Base-by-base conservation (phyloP, 192 early-diverging fungal species). In the Phlyctochytrium planicorne region DNA sequence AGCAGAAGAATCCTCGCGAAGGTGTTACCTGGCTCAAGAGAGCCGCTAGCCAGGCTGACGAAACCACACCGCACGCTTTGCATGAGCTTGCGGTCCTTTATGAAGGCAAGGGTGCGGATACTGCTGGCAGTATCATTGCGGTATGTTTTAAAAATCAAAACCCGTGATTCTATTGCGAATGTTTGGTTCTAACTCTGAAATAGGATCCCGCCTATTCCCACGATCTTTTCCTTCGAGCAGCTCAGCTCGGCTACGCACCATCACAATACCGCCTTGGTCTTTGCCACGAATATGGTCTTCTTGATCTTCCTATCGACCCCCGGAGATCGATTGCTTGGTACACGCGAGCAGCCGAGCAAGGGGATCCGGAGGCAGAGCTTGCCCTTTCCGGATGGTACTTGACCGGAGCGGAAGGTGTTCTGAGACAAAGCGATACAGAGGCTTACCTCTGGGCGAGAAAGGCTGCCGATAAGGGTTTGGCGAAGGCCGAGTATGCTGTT, bases 381-480 rank as follows among this genome's bases (percentile, higher is more conserved):
- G 94, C 93, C 20, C 80, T 99, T 3, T 95, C 96, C 0, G 97
- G 95, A 2, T 99, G 97, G 97, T 99, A 98, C 70, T 80, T 99
- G 71, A 97, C 96, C 0, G 95, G 94, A 30, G 88, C 92, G 2
- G 94, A 98, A 63, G 90, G 88, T 14, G 86, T 94, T 10, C 73
- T 99, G 71, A 83, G 83, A 63, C 95, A 95, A 78, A 93, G 84
- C 65, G 96, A 98, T 75, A 85, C 84, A 25, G 92, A 98, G 74
- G 95, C 97, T n/a, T 99, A 95, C 71, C 77, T 94, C 66, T 99
- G 97, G 97, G 95, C 97, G 20, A 85, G 93, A 23, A 92, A 93
- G 62, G 93, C 97, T 17, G 97, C 97, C 0, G 95, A 97, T 70
- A 96, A 92, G 75, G 91, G 93, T 14, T 81, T 94, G 30, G 88